Evolutionary conservation across 2,329 filamentous ascomycete species (phyloP).

Genomic region (Penicillium capsulatum): DNA sequence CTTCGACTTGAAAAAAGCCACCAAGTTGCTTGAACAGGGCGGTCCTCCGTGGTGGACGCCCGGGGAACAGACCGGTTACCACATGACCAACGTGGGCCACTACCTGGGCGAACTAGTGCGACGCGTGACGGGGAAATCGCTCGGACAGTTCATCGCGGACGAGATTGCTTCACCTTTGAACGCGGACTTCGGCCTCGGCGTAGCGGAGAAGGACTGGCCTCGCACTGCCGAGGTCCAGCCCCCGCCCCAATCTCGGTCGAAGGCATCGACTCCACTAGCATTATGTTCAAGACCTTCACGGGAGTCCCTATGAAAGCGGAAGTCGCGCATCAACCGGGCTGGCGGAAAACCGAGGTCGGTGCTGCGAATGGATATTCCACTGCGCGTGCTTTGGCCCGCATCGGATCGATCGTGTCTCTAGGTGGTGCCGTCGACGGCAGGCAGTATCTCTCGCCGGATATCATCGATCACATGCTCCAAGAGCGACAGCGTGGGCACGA

Average conservation of each 20-base stretch:
- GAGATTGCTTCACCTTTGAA: constrained; percentile 42
- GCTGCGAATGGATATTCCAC: constrained; percentile 47
- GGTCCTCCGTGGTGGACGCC: constrained; percentile 39
- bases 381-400: constrained; percentile 41
- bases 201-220: constrained; percentile 39
- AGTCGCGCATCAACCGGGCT: constrained; percentile 26
- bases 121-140: constrained; percentile 38
- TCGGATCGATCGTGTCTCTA: constrained; percentile 40
- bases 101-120: constrained; percentile 45
- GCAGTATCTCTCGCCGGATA: constrained; percentile 40
- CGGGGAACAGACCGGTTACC: constrained; percentile 41
- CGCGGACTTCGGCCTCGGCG: constrained; percentile 49
- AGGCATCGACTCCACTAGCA: constrained; percentile 26
- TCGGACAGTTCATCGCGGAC: constrained; percentile 44
- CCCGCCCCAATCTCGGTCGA: constrained; percentile 3
- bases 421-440: constrained; percentile 32
- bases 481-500: constrained; percentile 45
- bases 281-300: constrained; percentile 30
- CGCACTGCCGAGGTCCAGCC: constrained; percentile 36
- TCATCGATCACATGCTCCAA: constrained; percentile 45
- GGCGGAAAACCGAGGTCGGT: constrained; percentile 42
- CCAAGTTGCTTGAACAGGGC: constrained; percentile 34
- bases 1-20: constrained; percentile 27
- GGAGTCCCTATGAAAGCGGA: constrained; percentile 25
- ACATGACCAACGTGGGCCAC: constrained; percentile 36